Conservation (phyloP, 768 basidiomycete species). For the Cystofilobasidium capitatum region DNA sequence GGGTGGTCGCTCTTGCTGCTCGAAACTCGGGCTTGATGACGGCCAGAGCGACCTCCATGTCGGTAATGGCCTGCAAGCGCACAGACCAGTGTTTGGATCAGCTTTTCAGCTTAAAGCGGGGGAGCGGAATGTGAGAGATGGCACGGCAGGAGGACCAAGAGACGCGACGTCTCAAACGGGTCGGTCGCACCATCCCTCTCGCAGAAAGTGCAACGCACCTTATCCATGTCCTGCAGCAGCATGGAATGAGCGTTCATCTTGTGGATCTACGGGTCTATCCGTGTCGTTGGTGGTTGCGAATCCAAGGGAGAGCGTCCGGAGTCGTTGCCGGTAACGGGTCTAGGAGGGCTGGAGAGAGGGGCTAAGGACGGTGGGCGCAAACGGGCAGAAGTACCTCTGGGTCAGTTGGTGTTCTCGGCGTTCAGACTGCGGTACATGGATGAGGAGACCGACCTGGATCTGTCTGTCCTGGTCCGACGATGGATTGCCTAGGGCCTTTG, state of each 20-base stretch:
- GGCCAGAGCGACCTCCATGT: constrained; percentile 24
- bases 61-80: constrained; percentile 20
- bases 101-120: neutral
- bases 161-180: too few relatives aligned
- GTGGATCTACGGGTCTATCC: neutral
- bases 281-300: neutral
- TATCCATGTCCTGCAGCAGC: constrained; percentile 8
- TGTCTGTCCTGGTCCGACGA: too few relatives aligned
- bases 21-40: constrained; percentile 20
- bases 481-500: too few relatives aligned
- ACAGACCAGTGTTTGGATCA: neutral
- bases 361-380: neutral
- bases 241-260: neutral
- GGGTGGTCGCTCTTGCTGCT: neutral
- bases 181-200: too few relatives aligned
- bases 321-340: too few relatives aligned
- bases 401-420: too few relatives aligned
- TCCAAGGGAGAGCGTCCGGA: neutral
- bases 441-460: too few relatives aligned
- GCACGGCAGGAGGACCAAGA: neutral
- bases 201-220: neutral
- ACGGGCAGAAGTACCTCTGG: neutral
- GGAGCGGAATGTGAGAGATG: neutral
- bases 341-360: too few relatives aligned
- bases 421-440: too few relatives aligned